Percentiles rank a stretch among this genome's conserved stretches.
Conservation (phyloP, 2,329 filamentous ascomycete genomes). For the Gnomoniopsis sp. region DNA sequence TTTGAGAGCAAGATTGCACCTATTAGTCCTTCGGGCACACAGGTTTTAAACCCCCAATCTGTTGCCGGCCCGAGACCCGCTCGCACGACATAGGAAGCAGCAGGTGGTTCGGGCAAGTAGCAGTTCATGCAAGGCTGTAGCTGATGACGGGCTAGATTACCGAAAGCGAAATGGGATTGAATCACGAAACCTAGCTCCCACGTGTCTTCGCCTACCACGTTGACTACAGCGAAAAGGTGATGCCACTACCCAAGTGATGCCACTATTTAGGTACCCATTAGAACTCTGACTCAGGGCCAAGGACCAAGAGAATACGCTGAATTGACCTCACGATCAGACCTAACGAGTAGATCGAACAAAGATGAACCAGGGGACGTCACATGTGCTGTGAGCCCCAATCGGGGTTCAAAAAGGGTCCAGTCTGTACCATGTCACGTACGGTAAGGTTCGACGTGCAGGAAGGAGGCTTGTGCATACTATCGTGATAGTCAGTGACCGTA, state of each 20-base stretch:
- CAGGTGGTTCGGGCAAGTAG: neutral
- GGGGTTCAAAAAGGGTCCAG: neutral
- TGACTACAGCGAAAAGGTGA: too few species aligned
- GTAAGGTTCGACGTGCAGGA: neutral
- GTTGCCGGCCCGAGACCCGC: neutral
- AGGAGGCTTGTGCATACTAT: neutral
- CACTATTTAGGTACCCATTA: too few species aligned
- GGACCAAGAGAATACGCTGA: too few species aligned
- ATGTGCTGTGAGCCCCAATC: constrained; percentile 7
- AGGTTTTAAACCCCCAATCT: neutral
- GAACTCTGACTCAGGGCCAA: too few species aligned
- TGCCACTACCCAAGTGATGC: too few species aligned
- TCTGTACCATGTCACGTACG: neutral
- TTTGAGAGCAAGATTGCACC: neutral
- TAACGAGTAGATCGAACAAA: neutral
- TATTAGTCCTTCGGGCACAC: too few species aligned
- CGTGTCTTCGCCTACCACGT: too few species aligned
- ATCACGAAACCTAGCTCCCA: too few species aligned
- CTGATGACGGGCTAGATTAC: neutral
- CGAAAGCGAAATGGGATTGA: neutral
- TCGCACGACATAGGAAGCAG: neutral
- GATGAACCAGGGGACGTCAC: neutral
- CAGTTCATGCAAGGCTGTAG: neutral
- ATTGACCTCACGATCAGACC: too few species aligned
- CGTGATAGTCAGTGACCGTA: too few species aligned